phyloP scores from a whole-genome alignment of 768 basidiomycete genomes.

The Galerina sulciceps region DNA sequence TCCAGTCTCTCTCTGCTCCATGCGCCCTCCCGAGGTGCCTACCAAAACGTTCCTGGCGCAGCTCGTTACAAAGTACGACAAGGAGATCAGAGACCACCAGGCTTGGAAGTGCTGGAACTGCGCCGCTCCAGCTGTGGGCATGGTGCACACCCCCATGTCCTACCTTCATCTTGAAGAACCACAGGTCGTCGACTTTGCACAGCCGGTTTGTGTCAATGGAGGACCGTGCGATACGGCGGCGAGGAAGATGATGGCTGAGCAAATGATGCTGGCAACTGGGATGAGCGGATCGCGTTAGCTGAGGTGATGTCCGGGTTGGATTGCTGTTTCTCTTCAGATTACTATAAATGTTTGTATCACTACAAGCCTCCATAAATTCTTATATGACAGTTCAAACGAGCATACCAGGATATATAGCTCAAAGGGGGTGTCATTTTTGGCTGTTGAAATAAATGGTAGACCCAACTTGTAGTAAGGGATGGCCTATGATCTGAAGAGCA shows the following conservation, averaged over 20 bases:
- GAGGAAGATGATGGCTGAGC: slow-evolving; percentile 13
- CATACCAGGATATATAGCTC: no score
- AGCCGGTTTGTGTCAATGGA: slow-evolving; percentile 14
- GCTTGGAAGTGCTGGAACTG: slow-evolving; percentile 16
- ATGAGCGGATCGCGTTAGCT: not conserved
- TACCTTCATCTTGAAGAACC: slow-evolving; percentile 10
- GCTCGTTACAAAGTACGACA: slow-evolving; percentile 16
- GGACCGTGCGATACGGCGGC: slow-evolving; percentile 13
- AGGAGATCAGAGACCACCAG: slow-evolving; percentile 1
- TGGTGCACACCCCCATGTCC: slow-evolving; percentile 12
- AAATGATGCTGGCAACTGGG: slow-evolving; percentile 4
- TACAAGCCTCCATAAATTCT: no score
- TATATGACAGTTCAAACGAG: no score
- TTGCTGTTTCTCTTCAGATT: no score
- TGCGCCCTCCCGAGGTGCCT: slow-evolving; percentile 11
- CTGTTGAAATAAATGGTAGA: no score
- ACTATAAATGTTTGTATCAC: no score
- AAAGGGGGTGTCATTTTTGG: no score
- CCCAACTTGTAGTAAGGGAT: no score
- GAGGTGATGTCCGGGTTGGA: no score
- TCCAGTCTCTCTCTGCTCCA: slow-evolving; percentile 5
- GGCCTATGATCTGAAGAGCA: no score
- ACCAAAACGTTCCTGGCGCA: slow-evolving; percentile 7
- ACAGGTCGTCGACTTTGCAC: slow-evolving; percentile 7
- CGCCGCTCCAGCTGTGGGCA: not conserved